Base-by-base conservation (phyloP, 805 yeast genomes). In the Teunomyces barrocoloradensis region DNA sequence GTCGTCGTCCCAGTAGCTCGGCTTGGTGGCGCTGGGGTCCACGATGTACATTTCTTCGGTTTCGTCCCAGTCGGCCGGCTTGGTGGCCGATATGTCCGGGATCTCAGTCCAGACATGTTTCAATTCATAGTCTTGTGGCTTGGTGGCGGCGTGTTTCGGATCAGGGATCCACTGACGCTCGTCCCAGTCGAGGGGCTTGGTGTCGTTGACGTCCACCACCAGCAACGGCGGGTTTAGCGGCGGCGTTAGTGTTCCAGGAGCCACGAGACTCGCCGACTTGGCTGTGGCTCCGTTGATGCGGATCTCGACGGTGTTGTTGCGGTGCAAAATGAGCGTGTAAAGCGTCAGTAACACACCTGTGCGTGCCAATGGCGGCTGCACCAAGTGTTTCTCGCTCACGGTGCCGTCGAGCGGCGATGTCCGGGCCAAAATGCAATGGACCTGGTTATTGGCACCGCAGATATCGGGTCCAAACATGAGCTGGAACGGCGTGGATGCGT, bases 401-500 rank as follows among this genome's bases (percentile, higher is more conserved):
- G 71, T 75, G 5, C 81, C 83, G 21, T 81, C 73, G 21, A 58
- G 50, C 39, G 81, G 83, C 62, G 79, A 77, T 56, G 75, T 73
- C 56, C 87, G 77, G 48, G 76, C 79, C 50, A 89, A 58, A 47
- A 89, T 87, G 54, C 90, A 80, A 60, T 87, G 96, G 29, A 91
- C 84, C 65, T 82, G 86, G 69, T 89, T 87, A 39, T 85, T 78
- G 45, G 81, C 61, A 2, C 96, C 96, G 69, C 97, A 91, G 63
- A 79, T 81, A 67, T 91, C 97, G 38, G 97, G 97, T 17, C 97
- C 97, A 71, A 91, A 91, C 92, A 91, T 86, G 53, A 91, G 69
- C 65, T 86, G 89, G 68, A 85, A 89, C 2, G 90, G 87, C 3
- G 95, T 77, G 23, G 75, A 81, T 50, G 80, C 78, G 53, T 71